These are phyloP conservation scores for Brassica rapa DNA, from an alignment of 345 rosid species.

Conservation along the genomic window DNA sequence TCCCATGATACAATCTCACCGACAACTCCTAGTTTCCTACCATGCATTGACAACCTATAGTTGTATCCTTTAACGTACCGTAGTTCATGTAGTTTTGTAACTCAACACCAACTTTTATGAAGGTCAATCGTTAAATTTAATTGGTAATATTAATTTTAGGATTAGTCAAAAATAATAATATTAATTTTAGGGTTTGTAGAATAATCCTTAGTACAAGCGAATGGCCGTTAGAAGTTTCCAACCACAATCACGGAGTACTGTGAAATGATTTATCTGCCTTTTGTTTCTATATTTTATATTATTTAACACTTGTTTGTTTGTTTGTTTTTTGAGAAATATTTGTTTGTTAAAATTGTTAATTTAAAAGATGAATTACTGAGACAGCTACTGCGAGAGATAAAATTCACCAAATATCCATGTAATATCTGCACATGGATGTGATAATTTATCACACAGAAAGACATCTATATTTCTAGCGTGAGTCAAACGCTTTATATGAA, in stretches of 20 bases:
- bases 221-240: background rate
- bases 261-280: background rate
- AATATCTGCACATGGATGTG: background rate
- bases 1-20: background rate
- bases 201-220: background rate
- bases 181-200: background rate
- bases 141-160: background rate
- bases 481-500: background rate
- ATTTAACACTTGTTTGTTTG: background rate
- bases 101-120: background rate
- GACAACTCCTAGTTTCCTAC: background rate
- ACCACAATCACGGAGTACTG: background rate
- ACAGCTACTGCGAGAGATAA: no score
- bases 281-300: no score
- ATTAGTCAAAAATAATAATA: background rate
- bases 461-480: background rate
- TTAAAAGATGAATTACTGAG: background rate
- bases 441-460: background rate
- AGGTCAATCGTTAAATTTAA: background rate
- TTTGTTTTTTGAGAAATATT: no score
- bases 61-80: background rate
- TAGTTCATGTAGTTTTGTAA: background rate
- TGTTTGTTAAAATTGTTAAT: background rate
- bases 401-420: no score
- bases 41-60: background rate